Conservation (phyloP, 768 basidiomycete species). For the Wakefieldia striispora region DNA sequence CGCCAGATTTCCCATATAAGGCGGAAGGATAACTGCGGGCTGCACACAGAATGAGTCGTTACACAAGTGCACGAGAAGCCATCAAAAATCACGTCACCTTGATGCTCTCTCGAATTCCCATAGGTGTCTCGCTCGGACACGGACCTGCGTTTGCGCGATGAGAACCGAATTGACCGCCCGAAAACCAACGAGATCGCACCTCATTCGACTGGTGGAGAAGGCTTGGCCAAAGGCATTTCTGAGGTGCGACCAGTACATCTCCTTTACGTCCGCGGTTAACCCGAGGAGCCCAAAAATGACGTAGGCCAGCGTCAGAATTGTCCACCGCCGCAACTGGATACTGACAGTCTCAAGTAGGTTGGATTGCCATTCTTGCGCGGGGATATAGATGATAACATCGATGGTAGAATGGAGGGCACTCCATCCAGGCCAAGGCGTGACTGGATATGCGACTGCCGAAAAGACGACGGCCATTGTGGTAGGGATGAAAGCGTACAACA, state of each 20-base stretch:
- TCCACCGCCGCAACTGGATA: constrained; percentile 20
- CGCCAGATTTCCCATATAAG: background rate
- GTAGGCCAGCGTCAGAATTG: constrained; percentile 8
- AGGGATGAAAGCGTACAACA: constrained; percentile 11
- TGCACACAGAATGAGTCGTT: background rate
- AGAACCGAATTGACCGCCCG: background rate
- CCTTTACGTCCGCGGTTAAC: constrained; percentile 14
- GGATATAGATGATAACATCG: constrained; percentile 4
- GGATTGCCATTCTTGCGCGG: constrained; percentile 10
- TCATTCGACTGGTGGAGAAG: background rate
- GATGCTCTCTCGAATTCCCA: background rate
- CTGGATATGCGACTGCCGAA: constrained; percentile 5
- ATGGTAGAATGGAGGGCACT: constrained; percentile 13
- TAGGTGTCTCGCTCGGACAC: background rate
- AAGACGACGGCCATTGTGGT: constrained; percentile 10
- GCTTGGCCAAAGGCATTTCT: background rate
- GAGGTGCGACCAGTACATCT: constrained; percentile 8
- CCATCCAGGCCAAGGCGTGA: constrained; percentile 22
- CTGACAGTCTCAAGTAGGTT: background rate
- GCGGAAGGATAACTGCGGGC: background rate
- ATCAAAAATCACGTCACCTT: background rate
- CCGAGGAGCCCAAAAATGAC: constrained; percentile 19
- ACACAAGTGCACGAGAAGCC: background rate
- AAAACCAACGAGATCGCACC: background rate
- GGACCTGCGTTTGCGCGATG: background rate